Evolutionary conservation across 805 yeast genomes (phyloP).

Genomic region (Metschnikowia koreensis): DNA sequence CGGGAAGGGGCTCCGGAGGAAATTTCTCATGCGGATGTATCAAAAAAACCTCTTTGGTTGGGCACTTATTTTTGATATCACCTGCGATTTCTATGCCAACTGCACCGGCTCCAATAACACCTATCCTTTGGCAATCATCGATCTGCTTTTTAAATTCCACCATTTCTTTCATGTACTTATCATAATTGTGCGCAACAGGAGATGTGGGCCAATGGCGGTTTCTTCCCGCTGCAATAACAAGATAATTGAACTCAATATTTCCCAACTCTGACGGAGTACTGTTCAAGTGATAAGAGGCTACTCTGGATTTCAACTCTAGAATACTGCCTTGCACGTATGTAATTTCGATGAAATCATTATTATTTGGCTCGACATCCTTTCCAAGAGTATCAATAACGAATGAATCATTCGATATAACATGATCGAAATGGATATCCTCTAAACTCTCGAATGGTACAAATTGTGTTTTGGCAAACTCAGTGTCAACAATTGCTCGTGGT

Average conservation of each 20-base stretch:
- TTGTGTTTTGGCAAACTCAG: constrained; percentile 39
- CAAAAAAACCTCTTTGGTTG: constrained; percentile 36
- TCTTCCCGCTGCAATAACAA: constrained; percentile 49
- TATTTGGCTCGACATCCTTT: constrained; percentile 9
- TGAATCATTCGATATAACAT: constrained; percentile 25
- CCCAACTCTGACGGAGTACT: constrained; percentile 17
- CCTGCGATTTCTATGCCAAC: constrained; percentile 52
- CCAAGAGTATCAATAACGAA: constrained; percentile 18
- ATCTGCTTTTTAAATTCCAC: constrained; percentile 28
- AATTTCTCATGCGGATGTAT: constrained; percentile 37
- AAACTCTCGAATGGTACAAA: constrained; percentile 33
- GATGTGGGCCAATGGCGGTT: constrained; percentile 54
- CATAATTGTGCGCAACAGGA: constrained; percentile 42
- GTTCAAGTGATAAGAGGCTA: constrained; percentile 28
- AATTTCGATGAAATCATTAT: constrained; percentile 13
- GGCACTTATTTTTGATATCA: constrained; percentile 41
- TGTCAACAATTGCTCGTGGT: constrained; percentile 39
- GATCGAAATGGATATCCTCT: constrained; percentile 28
- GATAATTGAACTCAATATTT: constrained; percentile 43
- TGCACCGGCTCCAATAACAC: constrained; percentile 54
- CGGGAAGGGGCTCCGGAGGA: constrained; percentile 39
- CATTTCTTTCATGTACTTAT: constrained; percentile 45
- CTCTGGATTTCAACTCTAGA: constrained; percentile 22
- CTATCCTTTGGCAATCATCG: constrained; percentile 29
- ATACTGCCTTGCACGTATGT: constrained; percentile 37